Evolutionary conservation across 805 yeast genomes (phyloP), one percentile per base, ranked within the genome.

Genomic region (Nakazawaea ambrosiae): DNA sequence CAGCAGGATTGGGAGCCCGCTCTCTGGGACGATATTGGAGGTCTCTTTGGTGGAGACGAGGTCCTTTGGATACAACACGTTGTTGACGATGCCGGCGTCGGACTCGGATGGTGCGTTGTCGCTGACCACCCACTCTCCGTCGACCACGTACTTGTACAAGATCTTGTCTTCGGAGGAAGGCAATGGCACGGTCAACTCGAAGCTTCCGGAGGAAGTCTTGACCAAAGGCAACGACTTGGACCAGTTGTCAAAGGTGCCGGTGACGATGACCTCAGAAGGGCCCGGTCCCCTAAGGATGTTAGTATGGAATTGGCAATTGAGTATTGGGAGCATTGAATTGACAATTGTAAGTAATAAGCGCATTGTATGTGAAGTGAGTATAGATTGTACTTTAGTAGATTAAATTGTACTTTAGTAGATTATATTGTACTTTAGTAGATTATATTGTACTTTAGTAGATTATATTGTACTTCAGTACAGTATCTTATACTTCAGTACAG

Each of bases 191-290:
- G 56, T 43, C 16, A 61, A 39, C 36, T 51, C 51, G 39, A 57
- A 60, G 2, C 54, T 45, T 10, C 63, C 61, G 30, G 67, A 61
- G 1, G 51, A 31, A 43, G 65, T 68, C 46, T 72, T 68, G 32
- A 70, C 64, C 20, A 77, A 60, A 16, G 66, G 66, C 39, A 64
- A 60, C 2, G 70, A 54, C 47, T 74, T 63, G 28, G 68, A 46
- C 83, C 83, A 77, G 47, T 73, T 55, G 50, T 73, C 80, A 52
- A 74, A 75, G 27, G 72, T 61, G 34, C 83, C 83, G 24, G 82
- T 75, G 44, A 77, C 77, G 42, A 74, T 58, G 37, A 77, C 80
- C 24, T 49, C 43, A 12, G 35, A 19, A 5, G 67, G 61, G 26
- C 62, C 63, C 10, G 59, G 36, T 11, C 61, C 60, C 61, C 63